A percentile compares a stretch with the other conserved stretches of the same genome.
Evolutionary conservation across 306 rosid species (phyloP).

Genomic region (Quercus agrifolia): DNA sequence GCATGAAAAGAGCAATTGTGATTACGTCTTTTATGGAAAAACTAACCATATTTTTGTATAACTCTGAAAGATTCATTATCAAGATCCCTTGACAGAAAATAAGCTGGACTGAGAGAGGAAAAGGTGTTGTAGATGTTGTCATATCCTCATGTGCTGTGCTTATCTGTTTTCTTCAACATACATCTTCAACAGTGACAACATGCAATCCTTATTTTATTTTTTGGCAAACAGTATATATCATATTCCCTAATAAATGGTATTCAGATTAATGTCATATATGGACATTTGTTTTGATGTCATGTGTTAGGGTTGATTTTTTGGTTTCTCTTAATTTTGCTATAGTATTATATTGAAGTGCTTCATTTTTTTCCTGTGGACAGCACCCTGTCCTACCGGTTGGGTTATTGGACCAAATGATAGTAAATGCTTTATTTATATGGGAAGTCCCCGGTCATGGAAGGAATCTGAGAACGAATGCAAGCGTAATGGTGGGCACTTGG

Average conservation of each 20-base stretch:
- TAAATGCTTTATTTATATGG: slow-evolving; percentile 59
- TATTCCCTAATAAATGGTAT: not conserved
- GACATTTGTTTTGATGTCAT: not conserved
- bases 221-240: too few relatives aligned
- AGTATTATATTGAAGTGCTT: slow-evolving; percentile 14
- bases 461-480: slow-evolving; percentile 71
- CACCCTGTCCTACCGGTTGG: slow-evolving; percentile 73
- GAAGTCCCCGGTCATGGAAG: slow-evolving; percentile 60
- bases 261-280: not conserved
- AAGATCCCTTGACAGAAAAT: not conserved
- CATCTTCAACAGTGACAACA: not conserved
- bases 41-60: not conserved
- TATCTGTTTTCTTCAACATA: not conserved
- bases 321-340: not conserved
- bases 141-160: not conserved
- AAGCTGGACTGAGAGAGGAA: not conserved
- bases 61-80: not conserved
- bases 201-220: not conserved
- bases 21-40: not conserved
- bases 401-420: slow-evolving; percentile 44
- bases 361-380: slow-evolving; percentile 36
- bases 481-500: slow-evolving; percentile 68
- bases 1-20: not conserved
- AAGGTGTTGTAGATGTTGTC: not conserved
- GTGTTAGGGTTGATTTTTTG: not conserved